Conservation (phyloP, 768 basidiomycete genomes). For the Auriscalpium orientale region DNA sequence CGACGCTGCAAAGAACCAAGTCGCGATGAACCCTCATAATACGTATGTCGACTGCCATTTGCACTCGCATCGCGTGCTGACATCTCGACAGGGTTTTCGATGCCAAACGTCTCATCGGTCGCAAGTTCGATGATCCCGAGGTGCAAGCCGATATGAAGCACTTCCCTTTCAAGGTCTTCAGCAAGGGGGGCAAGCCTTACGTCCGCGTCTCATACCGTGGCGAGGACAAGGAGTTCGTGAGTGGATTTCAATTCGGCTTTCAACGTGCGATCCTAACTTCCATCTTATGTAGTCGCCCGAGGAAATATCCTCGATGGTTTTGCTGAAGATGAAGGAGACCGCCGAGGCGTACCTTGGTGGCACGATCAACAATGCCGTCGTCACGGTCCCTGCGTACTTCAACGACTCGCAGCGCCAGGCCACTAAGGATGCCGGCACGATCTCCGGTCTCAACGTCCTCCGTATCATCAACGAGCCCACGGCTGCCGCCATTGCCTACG, state of each 20-base stretch:
- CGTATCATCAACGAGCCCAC: constrained; percentile 99
- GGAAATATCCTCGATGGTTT: constrained; percentile 97
- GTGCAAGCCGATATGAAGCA: constrained; percentile 82
- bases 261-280: not conserved
- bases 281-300: constrained; percentile 69
- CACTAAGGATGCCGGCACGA: constrained; percentile 95
- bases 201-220: constrained; percentile 87
- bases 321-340: constrained; percentile 97
- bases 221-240: constrained; percentile 89
- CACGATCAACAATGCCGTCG: constrained; percentile 82
- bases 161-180: constrained; percentile 91
- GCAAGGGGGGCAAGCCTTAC: constrained; percentile 84
- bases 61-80: constrained; percentile 12
- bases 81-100: constrained; percentile 71
- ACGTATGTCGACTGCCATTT: constrained; percentile 37
- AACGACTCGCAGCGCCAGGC: constrained; percentile 99
- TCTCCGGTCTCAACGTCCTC: constrained; percentile 90
- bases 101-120: constrained; percentile 95
- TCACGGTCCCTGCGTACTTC: constrained; percentile 97
- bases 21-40: constrained; percentile 97
- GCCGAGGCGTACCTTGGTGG: constrained; percentile 93
- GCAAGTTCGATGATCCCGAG: constrained; percentile 80
- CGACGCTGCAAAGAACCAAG: constrained; percentile 98
- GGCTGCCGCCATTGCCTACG: constrained; percentile 96
- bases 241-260: constrained; percentile 16